A percentile compares a stretch with the other conserved stretches of the same genome.
Evolutionary conservation across 2,329 filamentous ascomycete species (phyloP).

Genomic region (Clonostachys rosea): DNA sequence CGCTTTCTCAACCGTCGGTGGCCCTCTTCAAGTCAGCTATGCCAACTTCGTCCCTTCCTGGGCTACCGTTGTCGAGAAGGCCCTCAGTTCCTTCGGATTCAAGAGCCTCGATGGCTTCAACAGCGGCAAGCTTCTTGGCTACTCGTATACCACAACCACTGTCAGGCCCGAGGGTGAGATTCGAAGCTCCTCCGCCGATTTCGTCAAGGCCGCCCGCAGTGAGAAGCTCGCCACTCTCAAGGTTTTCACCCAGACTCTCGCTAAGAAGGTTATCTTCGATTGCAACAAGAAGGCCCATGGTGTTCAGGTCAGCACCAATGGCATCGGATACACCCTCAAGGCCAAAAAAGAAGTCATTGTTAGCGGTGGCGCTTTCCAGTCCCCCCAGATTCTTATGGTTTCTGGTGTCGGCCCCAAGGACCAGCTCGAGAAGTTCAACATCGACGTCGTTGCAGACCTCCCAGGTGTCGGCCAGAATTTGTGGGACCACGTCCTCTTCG

Average conservation of each 20-base stretch:
- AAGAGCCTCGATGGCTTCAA: conserved; percentile 11
- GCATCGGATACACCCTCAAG: conserved; percentile 8
- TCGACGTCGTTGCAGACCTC: conserved; percentile 43
- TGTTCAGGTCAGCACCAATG: conserved; percentile 21
- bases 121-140: conserved; percentile 14
- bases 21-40: conserved; percentile 16
- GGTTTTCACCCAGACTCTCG: conserved; percentile 33
- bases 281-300: conserved; percentile 26
- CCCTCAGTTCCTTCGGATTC: conserved; percentile 16
- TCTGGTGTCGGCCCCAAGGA: conserved; percentile 26
- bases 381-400: conserved; percentile 27
- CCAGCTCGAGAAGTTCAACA: conserved; percentile 27
- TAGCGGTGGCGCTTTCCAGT: conserved; percentile 20
- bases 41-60: conserved; percentile 14
- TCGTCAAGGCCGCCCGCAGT: conserved; percentile 13
- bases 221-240: conserved; percentile 19
- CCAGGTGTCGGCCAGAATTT: conserved; percentile 73
- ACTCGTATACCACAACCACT: conserved; percentile 11
- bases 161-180: conserved; percentile 11
- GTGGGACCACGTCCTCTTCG: conserved; percentile 46
- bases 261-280: conserved; percentile 38
- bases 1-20: conserved; percentile 13
- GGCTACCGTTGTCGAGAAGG: conserved; percentile 12
- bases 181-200: conserved; percentile 16
- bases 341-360: conserved; percentile 5